A percentile compares a stretch with the other conserved stretches of the same genome.
phyloP scores from a whole-genome alignment of 108 stramenopile genomes.

The Pseudonitzschia multiseries region DNA sequence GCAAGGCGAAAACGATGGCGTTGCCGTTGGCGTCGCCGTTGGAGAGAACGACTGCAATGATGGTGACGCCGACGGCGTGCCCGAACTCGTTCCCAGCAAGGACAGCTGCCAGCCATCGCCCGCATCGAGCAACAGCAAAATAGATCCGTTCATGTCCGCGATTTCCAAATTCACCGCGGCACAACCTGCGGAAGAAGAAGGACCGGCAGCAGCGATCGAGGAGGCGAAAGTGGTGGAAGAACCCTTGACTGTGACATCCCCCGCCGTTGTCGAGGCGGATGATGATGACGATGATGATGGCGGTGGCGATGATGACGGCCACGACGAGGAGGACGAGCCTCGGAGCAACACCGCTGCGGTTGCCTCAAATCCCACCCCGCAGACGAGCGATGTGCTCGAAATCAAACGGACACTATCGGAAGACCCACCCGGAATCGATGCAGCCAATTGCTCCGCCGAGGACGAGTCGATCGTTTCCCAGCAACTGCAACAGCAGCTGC shows the following conservation, averaged over 20 bases:
- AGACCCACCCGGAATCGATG: background rate
- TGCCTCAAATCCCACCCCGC: background rate
- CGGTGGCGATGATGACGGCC: background rate
- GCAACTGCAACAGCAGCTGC: no score
- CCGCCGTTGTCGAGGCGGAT: background rate
- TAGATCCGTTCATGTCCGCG: slow-evolving; percentile 13
- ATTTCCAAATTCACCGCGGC: slow-evolving; percentile 3
- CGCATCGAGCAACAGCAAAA: background rate
- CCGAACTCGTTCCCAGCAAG: slow-evolving; percentile 14
- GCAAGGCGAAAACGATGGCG: no score
- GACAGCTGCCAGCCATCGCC: slow-evolving; percentile 6
- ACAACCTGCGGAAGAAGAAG: background rate
- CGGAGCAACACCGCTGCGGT: no score
- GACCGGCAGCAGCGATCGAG: background rate
- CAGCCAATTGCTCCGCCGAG: background rate
- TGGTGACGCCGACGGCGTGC: background rate
- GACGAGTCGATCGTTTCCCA: background rate
- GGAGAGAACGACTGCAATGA: no score
- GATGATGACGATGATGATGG: background rate
- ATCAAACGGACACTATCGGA: background rate
- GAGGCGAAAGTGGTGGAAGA: background rate
- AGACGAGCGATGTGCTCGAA: background rate
- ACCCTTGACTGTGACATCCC: background rate
- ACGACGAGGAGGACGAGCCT: background rate
- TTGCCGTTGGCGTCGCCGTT: no score